These are phyloP conservation scores for Euclidium syriacum DNA, from an alignment of 345 rosid species.

Conservation along the genomic window DNA sequence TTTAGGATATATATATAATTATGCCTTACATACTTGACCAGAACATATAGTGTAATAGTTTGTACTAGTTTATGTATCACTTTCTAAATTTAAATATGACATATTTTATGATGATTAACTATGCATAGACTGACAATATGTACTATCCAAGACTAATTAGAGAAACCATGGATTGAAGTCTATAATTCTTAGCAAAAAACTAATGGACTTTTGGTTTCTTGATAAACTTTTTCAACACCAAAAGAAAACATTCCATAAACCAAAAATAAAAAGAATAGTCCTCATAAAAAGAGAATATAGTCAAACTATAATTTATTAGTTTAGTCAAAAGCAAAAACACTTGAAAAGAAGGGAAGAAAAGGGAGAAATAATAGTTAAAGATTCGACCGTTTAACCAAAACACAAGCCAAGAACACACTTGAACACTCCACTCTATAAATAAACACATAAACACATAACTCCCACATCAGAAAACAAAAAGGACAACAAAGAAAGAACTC, in stretches of 20 bases:
- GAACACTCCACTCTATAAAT: constrained; percentile 1
- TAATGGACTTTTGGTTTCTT: not conserved
- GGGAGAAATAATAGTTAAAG: constrained; percentile 2
- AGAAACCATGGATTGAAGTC: not conserved
- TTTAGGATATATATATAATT: too few relatives aligned
- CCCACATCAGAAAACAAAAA: not conserved
- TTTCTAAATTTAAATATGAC: too few relatives aligned
- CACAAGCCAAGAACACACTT: constrained; percentile 16
- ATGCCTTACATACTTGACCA: too few relatives aligned
- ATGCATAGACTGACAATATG: not conserved
- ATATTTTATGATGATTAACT: too few relatives aligned
- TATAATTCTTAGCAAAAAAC: not conserved
- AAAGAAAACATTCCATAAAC: not conserved
- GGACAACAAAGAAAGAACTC: not conserved
- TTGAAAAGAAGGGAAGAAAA: not conserved
- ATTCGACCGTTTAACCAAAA: constrained; percentile 27
- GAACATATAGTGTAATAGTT: too few relatives aligned
- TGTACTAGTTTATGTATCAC: too few relatives aligned
- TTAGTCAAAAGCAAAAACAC: constrained; percentile 24
- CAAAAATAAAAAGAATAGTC: not conserved
- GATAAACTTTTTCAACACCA: not conserved
- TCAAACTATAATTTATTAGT: constrained; percentile 22
- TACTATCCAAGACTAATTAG: not conserved
- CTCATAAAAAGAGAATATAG: constrained; percentile 28
- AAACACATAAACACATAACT: not conserved